Conservation (phyloP, 352 stramenopile genomes). For the Globisporangium paroecandrum region DNA sequence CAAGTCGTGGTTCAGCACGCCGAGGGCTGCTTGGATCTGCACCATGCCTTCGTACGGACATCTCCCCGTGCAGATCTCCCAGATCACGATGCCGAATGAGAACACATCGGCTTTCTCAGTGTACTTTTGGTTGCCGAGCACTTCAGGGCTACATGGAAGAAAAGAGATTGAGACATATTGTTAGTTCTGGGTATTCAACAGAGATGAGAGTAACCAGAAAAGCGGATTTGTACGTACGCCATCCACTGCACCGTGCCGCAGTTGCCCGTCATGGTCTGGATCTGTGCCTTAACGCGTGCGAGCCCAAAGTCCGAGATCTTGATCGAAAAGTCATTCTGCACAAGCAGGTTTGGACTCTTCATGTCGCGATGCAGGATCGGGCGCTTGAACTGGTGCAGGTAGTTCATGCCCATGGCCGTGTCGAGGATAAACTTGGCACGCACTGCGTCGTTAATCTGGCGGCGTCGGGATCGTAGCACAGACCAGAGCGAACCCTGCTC, state of each 20-base stretch:
- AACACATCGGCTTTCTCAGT: constrained; percentile 93
- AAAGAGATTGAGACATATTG: constrained; percentile 9
- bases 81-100: constrained; percentile 92
- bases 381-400: constrained; percentile 81
- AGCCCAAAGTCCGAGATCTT: constrained; percentile 93
- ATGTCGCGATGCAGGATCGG: constrained; percentile 89
- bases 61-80: constrained; percentile 89
- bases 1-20: constrained; percentile 77
- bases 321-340: constrained; percentile 77
- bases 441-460: constrained; percentile 38
- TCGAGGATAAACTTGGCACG: constrained; percentile 62
- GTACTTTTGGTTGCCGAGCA: constrained; percentile 89
- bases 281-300: constrained; percentile 89
- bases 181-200: not conserved
- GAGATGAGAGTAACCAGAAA: constrained; percentile 10
- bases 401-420: constrained; percentile 85
- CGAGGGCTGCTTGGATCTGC: constrained; percentile 81
- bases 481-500: constrained; percentile 92
- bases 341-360: constrained; percentile 89
- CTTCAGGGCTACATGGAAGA: constrained; percentile 51
- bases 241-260: constrained; percentile 88
- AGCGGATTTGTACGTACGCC: constrained; percentile 51
- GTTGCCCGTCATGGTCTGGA: constrained; percentile 91
- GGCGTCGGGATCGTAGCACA: constrained; percentile 69
- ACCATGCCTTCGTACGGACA: constrained; percentile 90